Evolutionary conservation across 306 rosid genomes (phyloP), one percentile per base, ranked within the genome.

Genomic region (Casuarina cunninghamiana): DNA sequence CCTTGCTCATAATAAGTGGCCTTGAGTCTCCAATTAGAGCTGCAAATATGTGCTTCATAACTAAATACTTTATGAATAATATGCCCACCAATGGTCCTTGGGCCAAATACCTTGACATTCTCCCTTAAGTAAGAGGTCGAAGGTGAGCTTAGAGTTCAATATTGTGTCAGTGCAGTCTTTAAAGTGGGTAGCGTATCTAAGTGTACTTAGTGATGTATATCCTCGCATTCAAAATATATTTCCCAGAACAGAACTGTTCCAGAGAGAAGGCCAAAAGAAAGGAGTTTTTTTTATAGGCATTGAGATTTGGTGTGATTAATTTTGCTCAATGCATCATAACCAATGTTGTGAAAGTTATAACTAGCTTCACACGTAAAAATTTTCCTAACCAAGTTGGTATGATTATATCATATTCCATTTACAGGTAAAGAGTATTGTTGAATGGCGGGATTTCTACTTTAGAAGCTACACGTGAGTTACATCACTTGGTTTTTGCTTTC

Each of bases 351-450:
- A 8, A 32, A 16, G 9, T 46, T 26, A 2, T 44, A 19, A 21
- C 32, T 17, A 74, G 41, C 15, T 74, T 9, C 41, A n/a, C 19
- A 26, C 32, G 32, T 26, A 26, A 26, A 26, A 26, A 26, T 26
- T 26, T 26, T 26, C 32, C 32, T 1, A 26, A 26, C 32, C 32
- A 26, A 26, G 32, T 26, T 26, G 32, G 19, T 32, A 10, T 58
- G 21, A 44, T 61, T 45, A 10, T 37, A 63, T 75, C 54, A 78
- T 80, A 69, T 44, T 54, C 45, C 54, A 65, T 67, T 11, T 90
- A 78, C 86, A 94, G 97, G 96, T 94, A 75, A 94, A 94, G 90
- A 89, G 97, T 78, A 75, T 94, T 63, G 92, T 94, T 79, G 98
- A 89, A 46, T 94, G 98, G 98, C 87, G 97, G 80, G 92, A 86